Conservation (phyloP, 495 filamentous ascomycete genomes). For the Hypoxylon fuscum region DNA sequence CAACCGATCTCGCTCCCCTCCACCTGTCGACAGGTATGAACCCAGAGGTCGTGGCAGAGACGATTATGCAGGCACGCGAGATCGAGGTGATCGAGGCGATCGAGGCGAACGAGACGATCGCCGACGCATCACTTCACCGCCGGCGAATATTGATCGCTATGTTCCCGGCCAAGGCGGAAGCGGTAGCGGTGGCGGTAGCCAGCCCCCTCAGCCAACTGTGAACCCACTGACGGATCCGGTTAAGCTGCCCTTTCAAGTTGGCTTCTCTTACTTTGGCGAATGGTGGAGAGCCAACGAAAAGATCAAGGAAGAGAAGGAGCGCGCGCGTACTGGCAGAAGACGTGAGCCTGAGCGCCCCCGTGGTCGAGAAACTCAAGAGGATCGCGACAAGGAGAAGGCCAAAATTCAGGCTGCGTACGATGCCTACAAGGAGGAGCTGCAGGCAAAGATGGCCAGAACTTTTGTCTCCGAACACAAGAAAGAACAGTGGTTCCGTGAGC, state of each 20-base stretch:
- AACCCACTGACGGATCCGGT: slow-evolving; percentile 86
- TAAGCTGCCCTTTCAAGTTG: slow-evolving; percentile 88
- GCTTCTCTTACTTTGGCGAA: slow-evolving; percentile 95
- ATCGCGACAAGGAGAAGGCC: slow-evolving; percentile 86
- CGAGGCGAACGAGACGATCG: slow-evolving; percentile 56
- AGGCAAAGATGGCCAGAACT: slow-evolving; percentile 84
- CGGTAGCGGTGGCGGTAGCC: slow-evolving; percentile 60
- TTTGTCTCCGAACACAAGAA: slow-evolving; percentile 91
- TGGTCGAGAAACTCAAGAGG: slow-evolving; percentile 81
- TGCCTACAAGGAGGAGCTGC: slow-evolving; percentile 90
- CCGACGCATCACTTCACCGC: slow-evolving; percentile 66
- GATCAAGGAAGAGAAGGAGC: slow-evolving; percentile 88
- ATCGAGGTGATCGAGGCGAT: slow-evolving; percentile 50
- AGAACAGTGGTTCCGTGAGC: slow-evolving; percentile 98
- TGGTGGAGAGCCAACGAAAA: slow-evolving; percentile 92
- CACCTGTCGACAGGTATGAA: slow-evolving; percentile 75
- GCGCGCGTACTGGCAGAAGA: slow-evolving; percentile 75
- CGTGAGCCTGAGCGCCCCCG: slow-evolving; percentile 74
- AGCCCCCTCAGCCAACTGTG: slow-evolving; percentile 61
- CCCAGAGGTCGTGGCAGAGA: slow-evolving; percentile 73
- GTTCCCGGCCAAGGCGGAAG: slow-evolving; percentile 82
- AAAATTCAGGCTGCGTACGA: slow-evolving; percentile 94
- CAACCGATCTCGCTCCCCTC: slow-evolving; percentile 76
- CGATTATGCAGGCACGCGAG: slow-evolving; percentile 70
- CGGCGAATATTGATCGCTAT: slow-evolving; percentile 91